Percentiles rank a stretch among this genome's conserved stretches.
Conservation (phyloP, 176 grass and related monocot species). For the Aegilops bicornis region DNA sequence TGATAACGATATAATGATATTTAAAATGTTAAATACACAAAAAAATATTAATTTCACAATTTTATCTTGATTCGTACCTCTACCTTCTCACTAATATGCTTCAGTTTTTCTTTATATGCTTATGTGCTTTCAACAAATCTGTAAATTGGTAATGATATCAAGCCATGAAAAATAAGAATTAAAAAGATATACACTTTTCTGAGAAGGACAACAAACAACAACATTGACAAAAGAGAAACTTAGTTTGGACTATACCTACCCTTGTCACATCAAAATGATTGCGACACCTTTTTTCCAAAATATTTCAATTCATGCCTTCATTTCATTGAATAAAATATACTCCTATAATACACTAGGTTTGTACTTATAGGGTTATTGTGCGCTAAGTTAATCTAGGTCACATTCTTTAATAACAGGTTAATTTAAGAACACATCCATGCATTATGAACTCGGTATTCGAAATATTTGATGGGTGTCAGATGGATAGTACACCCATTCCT, state of each 20-base stretch:
- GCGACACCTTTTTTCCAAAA: background rate
- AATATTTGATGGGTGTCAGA: background rate
- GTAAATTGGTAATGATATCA: background rate
- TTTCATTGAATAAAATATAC: background rate
- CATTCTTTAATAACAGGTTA: background rate
- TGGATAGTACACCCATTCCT: constrained; percentile 10
- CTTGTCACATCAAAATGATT: constrained; percentile 1
- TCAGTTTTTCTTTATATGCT: background rate
- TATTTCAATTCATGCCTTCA: background rate
- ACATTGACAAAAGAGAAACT: background rate
- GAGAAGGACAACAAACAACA: background rate
- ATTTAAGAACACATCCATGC: background rate
- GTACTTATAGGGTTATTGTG: background rate
- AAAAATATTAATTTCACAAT: background rate
- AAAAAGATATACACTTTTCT: background rate
- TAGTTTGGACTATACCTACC: background rate
- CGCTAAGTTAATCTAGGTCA: background rate
- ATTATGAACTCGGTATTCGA: background rate
- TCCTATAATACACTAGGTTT: background rate
- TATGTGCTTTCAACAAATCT: background rate
- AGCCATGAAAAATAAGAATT: background rate
- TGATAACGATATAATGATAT: background rate
- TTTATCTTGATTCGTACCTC: background rate
- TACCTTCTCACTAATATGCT: background rate
- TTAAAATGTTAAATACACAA: background rate